Base-by-base conservation (phyloP, 768 basidiomycete species). In the Tephrocybe sp. region DNA sequence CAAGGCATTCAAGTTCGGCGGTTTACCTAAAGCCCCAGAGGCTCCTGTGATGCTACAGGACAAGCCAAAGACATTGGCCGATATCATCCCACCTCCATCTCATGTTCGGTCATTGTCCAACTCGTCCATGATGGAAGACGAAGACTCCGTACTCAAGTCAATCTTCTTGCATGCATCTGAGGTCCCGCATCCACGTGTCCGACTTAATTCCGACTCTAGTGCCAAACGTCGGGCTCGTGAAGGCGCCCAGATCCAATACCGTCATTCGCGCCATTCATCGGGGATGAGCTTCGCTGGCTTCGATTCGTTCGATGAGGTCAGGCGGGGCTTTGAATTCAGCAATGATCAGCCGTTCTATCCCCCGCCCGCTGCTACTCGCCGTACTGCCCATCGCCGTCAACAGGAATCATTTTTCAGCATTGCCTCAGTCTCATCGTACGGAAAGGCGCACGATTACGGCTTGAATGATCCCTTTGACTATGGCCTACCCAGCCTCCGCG, bases 381-480 rank as follows among this genome's bases (percentile, higher is more conserved):
- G 69, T 21, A 64, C 49, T 12, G 66, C 61, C 37, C 80, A 84
- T 40, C 40, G 41, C 41, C 60, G 60, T 8, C 73, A 70, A 40
- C 78, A 77, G 12, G 83, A 85, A 30, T 88, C 88, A 0, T 43
- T 82, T 11, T 78, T 84, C 65, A 89, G 86, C 59, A 84, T 92
- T 43, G 85, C 86, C 0, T 90, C 89, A 0, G 78, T 91, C 4
- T 91, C 89, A 0, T 90, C 89, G 0, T 89, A 87, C 51, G 89
- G 90, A 3, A 73, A 73, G 2, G 80, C 87, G 28, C 69, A 87
- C 52, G 77, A 86, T 48, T 63, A 74, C 15, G 89, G 89, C 15
- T 63, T 75, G 1, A 62, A 56, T 2, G 89, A 92, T 63, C 89
- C 89, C 0, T 92, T 92, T 64, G 87, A 86, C 34, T 91, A 84